Evolutionary conservation across 306 rosid genomes (phyloP), one percentile per base, ranked within the genome.

Genomic region (Ormosia semicastrata): DNA sequence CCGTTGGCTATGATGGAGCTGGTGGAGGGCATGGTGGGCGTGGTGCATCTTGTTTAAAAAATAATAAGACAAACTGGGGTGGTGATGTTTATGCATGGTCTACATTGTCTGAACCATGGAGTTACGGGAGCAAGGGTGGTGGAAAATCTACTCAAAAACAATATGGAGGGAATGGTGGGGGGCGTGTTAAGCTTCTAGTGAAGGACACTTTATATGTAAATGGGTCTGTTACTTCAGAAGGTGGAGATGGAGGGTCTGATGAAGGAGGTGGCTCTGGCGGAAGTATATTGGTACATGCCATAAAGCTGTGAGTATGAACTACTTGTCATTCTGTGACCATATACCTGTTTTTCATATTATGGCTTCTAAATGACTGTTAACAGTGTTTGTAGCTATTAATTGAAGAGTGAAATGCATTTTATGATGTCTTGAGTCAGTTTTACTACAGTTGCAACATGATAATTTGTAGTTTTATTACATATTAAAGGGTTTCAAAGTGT

Each of bases 11-110:
- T 87, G 97, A 89, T 59, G 97, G 97, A 86, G 91, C 97, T 71
- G 99, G 99, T 80, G 99, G 99, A 85, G 99, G 99, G 73, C 97
- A 95, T 75, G 99, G 99, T 81, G 99, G 99, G 49, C 93, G 99
- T 40, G 99, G 99, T 83, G 99, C 99, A 80, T 93, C 98, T 76
- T 95, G 99, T 81, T 79, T 88, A 84, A 92, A 85, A 87, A 83
- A 68, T 84, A 88, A 88, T 71, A 86, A 85, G 81, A 85, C 97
- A 24, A 95, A 93, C 79, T 95, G 99, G 99, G 99, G 99, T 72
- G 99, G 99, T 80, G 99, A 95, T 92, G 99, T 95, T 75, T 95
- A 95, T 90, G 89, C 97, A 71, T 95, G 99, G 99, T 95, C 99
- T 63, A 86, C 94, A 12, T 85, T 95, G 86, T 86, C 93, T 54